Evolutionary conservation across 2,329 filamentous ascomycete species (phyloP), one percentile per base, ranked within the genome.

Genomic region (Ophiosphaerella herpotricha): DNA sequence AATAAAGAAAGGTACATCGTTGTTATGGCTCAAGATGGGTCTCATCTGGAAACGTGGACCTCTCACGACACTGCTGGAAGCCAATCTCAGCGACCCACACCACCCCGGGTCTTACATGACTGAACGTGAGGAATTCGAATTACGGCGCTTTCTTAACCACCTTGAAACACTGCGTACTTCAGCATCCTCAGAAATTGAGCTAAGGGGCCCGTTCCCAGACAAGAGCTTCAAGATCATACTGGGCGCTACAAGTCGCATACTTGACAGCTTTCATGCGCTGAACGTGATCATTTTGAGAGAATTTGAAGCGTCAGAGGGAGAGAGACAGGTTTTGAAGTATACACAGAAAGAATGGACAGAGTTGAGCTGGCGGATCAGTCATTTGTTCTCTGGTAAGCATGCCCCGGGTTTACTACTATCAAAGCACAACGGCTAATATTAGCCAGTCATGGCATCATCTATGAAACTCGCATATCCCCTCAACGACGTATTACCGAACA

Each of bases 21-120:
- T 96, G n/a, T 78, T 99, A 11, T 97, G 94, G 83, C 81, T 99
- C 6, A 90, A 95, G 50, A 92, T 99, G 85, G 90, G 91, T 13
- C 81, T 99, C 31, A 92, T 97, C 58, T 99, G 94, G 94, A 96
- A 93, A 75, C 85, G 92, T 38, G 93, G 95, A 7, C 94, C 94
- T 0, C 78, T 99, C 21, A 87, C 89, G 4, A 84, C 87, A 6
- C 81, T 96, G 12, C 68, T 80, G 2, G 75, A 75, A 7, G 55
- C 54, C 55, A 64, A 58, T 64, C 77, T 47, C 7, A 48, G 40
- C 33, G 48, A 57, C 32, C 31, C 42, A 14, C 47, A 52, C 36
- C 52, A 46, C 16, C 46, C 52, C 5, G 45, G 58, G n/a, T 84
- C 85, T 5, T 97, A 96, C 71, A 91, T 97, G 82, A 87, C 87